Conservation (phyloP, 2,329 filamentous ascomycete genomes). For the Scolecobasidium constrictum region DNA sequence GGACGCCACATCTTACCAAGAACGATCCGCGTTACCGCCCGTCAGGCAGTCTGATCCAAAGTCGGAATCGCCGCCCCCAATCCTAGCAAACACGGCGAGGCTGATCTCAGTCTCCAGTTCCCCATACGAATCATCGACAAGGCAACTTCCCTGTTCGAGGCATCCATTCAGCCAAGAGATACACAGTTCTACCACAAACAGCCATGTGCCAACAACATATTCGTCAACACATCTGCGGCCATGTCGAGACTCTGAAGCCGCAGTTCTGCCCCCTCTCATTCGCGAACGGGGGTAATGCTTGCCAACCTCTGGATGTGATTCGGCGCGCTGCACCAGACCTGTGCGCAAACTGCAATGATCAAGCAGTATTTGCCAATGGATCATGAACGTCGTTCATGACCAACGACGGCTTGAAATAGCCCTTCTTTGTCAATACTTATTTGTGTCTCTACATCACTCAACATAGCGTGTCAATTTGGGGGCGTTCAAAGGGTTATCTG, state of each 20-base stretch:
- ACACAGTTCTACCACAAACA: no score
- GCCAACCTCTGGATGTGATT: conserved; percentile 5
- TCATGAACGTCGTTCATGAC: not conserved
- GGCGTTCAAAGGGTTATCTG: no score
- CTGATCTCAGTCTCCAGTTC: not conserved
- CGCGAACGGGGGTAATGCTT: conserved; percentile 5
- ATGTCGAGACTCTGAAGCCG: conserved; percentile 7
- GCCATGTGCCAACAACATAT: conserved; percentile 10
- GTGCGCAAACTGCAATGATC: conserved; percentile 4
- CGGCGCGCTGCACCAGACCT: conserved; percentile 4
- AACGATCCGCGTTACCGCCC: no score
- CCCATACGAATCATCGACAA: no score
- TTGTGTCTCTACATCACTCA: no score
- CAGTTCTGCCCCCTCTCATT: conserved; percentile 9
- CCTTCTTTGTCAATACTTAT: no score
- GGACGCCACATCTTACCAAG: no score
- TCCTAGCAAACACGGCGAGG: not conserved
- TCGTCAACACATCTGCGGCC: conserved; percentile 7
- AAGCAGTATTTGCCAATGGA: not conserved
- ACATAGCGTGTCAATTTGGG: no score
- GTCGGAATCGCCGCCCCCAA: not conserved
- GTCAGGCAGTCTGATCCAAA: not conserved
- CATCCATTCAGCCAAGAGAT: no score
- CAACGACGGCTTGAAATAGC: no score
- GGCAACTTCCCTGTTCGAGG: no score